Conservation (phyloP, 805 yeast species). For the Teunomyces pallodes region DNA sequence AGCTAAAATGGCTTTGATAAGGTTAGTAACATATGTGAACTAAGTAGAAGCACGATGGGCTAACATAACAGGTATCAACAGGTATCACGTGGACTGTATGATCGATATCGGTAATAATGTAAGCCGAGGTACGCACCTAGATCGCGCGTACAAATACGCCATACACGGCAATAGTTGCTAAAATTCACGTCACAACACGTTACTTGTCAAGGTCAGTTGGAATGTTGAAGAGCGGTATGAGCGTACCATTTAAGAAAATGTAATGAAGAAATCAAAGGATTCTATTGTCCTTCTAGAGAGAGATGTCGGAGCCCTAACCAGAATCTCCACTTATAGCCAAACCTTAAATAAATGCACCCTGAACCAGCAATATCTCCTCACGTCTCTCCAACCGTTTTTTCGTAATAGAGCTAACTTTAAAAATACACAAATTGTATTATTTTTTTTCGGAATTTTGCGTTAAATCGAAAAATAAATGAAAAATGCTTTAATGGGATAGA, state of each 20-base stretch:
- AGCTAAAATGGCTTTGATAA: too few species aligned
- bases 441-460: background rate
- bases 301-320: background rate
- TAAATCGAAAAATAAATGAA: background rate
- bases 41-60: too few species aligned
- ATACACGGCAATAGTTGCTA: too few species aligned
- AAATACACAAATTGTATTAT: background rate
- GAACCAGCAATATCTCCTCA: background rate
- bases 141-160: too few species aligned
- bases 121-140: too few species aligned
- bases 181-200: too few species aligned
- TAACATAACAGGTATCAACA: too few species aligned
- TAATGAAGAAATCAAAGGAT: background rate
- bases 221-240: too few species aligned
- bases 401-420: background rate
- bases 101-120: too few species aligned
- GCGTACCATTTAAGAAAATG: background rate
- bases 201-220: too few species aligned
- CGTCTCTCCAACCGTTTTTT: background rate
- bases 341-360: background rate
- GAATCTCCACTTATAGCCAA: background rate
- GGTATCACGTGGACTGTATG: too few species aligned
- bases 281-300: background rate
- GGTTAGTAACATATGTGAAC: too few species aligned
- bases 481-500: background rate